Evolutionary conservation across 768 basidiomycete genomes (phyloP), one percentile per base, ranked within the genome.

Genomic region (Russula vinacea): DNA sequence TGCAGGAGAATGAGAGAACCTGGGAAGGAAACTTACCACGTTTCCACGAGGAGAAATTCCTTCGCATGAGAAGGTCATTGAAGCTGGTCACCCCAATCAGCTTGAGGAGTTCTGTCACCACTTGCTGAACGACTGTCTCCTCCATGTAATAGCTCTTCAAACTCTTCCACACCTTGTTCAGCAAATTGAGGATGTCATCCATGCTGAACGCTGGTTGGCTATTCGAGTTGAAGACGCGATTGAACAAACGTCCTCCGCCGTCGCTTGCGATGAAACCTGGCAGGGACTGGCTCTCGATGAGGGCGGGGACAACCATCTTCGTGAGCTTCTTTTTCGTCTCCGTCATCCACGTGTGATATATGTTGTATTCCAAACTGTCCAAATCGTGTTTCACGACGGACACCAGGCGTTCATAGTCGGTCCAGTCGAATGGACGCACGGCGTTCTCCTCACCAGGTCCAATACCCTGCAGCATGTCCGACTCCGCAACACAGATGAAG

Each of bases 11-110:
- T 32, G 44, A 2, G n/a, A 42, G 35, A 50, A 32, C 5, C 2
- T 4, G 44, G 56, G 32, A 32, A 44, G 40, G n/a, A 16, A 24
- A 78, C 83, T 58, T 70, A 96, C 95, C 95, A 82, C 97, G 86
- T 77, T 99, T 99, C 97, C 97, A 99, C 8, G 95, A 98, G 68
- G 93, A 95, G 78, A 99, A 99, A 76, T 99, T 99, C 57, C 97
- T 84, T 72, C 97, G 83, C 97, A 99, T 99, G 56, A 99, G 79
- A 66, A 99, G 83, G 71, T 99, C 97, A 73, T 99, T 99, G 77
- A 99, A 99, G 72, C 93, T 94, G 69, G 92, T 91, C 52, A 98
- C 94, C 8, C 97, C 97, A 69, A 98, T 89, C 64, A 98, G 79
- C 78, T 96, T 97, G 69, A 98, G 84, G 14, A 98, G 81, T 75